Conservation (phyloP, 2,329 filamentous ascomycete genomes). For the Aureobasidium sp. region DNA sequence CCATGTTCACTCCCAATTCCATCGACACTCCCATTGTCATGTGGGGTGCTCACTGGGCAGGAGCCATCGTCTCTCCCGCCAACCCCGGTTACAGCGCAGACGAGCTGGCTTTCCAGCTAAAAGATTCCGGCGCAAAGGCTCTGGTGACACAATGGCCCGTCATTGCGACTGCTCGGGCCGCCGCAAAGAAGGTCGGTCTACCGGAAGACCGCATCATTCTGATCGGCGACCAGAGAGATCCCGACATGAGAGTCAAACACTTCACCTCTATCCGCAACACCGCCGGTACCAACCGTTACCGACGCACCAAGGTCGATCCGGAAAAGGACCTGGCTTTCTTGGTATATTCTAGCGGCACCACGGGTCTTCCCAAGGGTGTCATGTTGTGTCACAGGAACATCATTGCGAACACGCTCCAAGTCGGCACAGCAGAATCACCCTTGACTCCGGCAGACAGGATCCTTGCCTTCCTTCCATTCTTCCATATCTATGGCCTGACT, state of each 20-base stretch:
- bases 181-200: conserved; percentile 62
- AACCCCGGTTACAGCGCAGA: conserved; percentile 80
- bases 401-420: conserved; percentile 55
- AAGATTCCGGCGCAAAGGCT: conserved; percentile 64
- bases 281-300: conserved; percentile 48
- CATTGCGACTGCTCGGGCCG: conserved; percentile 55
- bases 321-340: conserved; percentile 70
- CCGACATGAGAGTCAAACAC: conserved; percentile 53
- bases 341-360: conserved; percentile 85
- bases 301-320: conserved; percentile 54
- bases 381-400: conserved; percentile 79
- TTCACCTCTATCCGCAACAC: conserved; percentile 62
- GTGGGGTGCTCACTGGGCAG: conserved; percentile 76
- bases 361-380: conserved; percentile 84
- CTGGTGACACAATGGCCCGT: conserved; percentile 64
- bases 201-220: conserved; percentile 63
- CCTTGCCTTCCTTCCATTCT: conserved; percentile 76
- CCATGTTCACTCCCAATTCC: conserved; percentile 74
- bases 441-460: conserved; percentile 59
- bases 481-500: conserved; percentile 78
- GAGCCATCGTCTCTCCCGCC: conserved; percentile 71
- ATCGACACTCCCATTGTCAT: conserved; percentile 72
- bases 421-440: conserved; percentile 27
- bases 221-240: conserved; percentile 60
- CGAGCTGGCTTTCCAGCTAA: conserved; percentile 77